Conservation (phyloP, 306 rosid genomes). For the Casuarina glauca region DNA sequence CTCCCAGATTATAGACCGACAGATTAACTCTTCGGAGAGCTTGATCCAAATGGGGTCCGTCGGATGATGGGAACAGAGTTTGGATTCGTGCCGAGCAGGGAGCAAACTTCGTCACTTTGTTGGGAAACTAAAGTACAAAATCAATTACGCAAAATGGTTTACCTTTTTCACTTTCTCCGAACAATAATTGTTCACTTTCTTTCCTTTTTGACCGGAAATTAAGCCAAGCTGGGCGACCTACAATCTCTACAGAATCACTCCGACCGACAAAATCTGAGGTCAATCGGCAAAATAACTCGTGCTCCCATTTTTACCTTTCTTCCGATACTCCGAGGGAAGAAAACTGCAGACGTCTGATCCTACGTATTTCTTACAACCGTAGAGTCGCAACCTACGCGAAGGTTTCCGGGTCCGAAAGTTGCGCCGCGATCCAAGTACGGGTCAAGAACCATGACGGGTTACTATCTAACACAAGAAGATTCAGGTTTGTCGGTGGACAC, state of each 20-base stretch:
- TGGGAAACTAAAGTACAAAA: not conserved
- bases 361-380: too few relatives aligned
- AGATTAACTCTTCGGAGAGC: too few relatives aligned
- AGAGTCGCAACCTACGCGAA: too few relatives aligned
- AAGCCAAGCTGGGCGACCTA: too few relatives aligned
- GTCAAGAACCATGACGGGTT: not conserved
- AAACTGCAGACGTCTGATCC: too few relatives aligned
- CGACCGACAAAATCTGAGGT: too few relatives aligned
- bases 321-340: too few relatives aligned
- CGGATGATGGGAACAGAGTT: not conserved
- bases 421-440: not conserved
- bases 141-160: not conserved
- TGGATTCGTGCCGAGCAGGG: not conserved
- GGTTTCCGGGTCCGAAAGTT: not conserved
- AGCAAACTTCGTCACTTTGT: constrained; percentile 14
- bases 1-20: too few relatives aligned
- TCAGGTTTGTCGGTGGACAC: not conserved
- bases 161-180: not conserved
- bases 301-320: too few relatives aligned
- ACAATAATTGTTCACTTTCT: too few relatives aligned
- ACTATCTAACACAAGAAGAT: not conserved
- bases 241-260: too few relatives aligned
- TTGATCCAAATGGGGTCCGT: not conserved
- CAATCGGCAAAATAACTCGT: too few relatives aligned
- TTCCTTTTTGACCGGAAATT: not conserved